Evolutionary conservation across 2,329 filamentous ascomycete species (phyloP), one percentile per base, ranked within the genome.

Genomic region (Pseudogymnoascus sp.): DNA sequence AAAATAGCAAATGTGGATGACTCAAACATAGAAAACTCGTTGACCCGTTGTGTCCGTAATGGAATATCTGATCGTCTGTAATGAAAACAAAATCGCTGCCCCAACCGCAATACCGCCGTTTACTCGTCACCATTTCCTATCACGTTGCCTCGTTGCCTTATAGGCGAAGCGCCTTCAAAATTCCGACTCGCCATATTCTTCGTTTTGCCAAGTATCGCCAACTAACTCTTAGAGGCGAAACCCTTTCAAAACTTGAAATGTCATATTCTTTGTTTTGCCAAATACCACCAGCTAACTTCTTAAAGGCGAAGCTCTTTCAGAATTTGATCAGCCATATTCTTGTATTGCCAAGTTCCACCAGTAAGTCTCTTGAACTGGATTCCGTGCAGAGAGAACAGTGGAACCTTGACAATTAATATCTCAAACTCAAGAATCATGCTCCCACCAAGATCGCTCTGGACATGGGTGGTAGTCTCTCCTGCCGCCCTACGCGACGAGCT

Each of bases 261-360:
- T 94, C 92, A 97, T 95, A 71, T 90, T 93, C 79, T 97, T 97
- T 96, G 78, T 96, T 97, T 74, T 97, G 92, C 92, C 93, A 97
- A 63, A 93, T 97, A 64, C 94, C 93, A 36, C 93, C 93, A 62
- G 90, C 85, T 68, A 97, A 87, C 72, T 94, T 92, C 81, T 99
- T 99, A 96, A 65, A 97, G 82, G 72, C 87, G 86, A 68, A 99
- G 77, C 73, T 94, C 92, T 71, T 88, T 86, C 68, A 99, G 79
- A 70, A 99, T 97, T 69, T 92, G 92, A 75, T 96, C 92, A 36
- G 94, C 94, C 92, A 97, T 95, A 71, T 90, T 93, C 79, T 97
- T 96, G 78, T 96, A 99, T 75, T 97, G 92, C 92, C 93, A 97
- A 63, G 94, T 97, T 64, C 95, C 93, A 36, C 94, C 93, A 62